Base-by-base conservation (phyloP, 1,139 yeast genomes). In the Scheffersomyces quercinus region DNA sequence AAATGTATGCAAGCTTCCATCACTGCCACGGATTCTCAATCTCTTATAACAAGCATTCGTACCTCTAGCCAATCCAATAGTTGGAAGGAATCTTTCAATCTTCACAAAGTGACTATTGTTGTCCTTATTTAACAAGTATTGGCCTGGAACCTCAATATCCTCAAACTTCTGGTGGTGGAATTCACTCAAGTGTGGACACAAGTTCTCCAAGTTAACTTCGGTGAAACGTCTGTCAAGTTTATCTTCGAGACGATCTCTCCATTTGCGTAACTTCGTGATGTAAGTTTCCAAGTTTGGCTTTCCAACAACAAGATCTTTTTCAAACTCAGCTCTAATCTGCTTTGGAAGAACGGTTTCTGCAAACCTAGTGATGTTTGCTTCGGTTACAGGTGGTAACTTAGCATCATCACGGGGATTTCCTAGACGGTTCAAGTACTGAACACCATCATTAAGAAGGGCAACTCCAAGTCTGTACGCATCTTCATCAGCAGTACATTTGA, bases 131-230 rank as follows among this genome's bases (percentile, higher is more conserved):
- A 84, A 67, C 56, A 91, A 73, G 59, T 93, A 93, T 61, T 95
- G 99, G 1, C 99, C 99, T 0, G 99, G 99, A 45, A 95, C 85
- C 63, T 95, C 99, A 48, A 95, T 89, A 43, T 95, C 98, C 64
- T 95, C 99, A 62, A 93, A 95, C 68, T 90, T 91, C 63, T 93
- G 99, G 62, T 93, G 96, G 62, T 95, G 99, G 80, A 95, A 93
- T 62, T 91, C 97, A 63, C 96, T 87, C 62, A 95, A 75, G 55
- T 91, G 98, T 26, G 98, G 97, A 59, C 97, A 90, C 51, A 93
- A 75, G 46, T 90, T 85, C 64, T 95, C 99, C 54, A 95, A 70
- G 54, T 90, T 87, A 38, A 88, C 82, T 56, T 83, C 85, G 9
- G 86, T 81, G 52, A 84, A 81, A 45, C 87, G 77, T 56, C 97